phyloP scores from a whole-genome alignment of 2,329 filamentous ascomycete genomes.

The Exophiala dermatitidis region DNA sequence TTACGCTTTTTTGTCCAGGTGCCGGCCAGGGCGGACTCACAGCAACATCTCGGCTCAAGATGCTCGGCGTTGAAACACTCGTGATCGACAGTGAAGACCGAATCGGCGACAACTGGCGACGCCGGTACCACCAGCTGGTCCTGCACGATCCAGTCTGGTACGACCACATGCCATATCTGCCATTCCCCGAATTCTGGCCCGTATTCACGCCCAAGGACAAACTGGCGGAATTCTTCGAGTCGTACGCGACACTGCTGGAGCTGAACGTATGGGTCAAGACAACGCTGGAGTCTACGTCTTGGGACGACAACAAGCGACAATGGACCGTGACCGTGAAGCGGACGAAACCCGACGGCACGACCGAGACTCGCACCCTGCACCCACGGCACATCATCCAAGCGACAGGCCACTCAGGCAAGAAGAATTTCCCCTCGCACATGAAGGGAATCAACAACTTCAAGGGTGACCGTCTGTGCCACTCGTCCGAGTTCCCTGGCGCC shows the following conservation, averaged over 20 bases:
- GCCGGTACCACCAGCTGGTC: constrained; percentile 57
- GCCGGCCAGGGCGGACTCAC: constrained; percentile 56
- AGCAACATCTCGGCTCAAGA: constrained; percentile 52
- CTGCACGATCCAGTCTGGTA: constrained; percentile 60
- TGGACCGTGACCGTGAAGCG: constrained; percentile 53
- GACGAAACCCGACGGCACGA: constrained; percentile 33
- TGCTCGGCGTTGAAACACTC: constrained; percentile 50
- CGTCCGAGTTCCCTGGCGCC: constrained; percentile 53
- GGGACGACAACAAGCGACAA: constrained; percentile 42
- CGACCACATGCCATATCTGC: constrained; percentile 54
- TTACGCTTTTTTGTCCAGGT: no score
- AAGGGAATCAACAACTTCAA: constrained; percentile 49
- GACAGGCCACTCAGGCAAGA: constrained; percentile 62
- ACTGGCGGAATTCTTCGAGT: constrained; percentile 60
- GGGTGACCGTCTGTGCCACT: constrained; percentile 55
- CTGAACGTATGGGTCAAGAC: constrained; percentile 60
- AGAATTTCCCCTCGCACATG: constrained; percentile 43
- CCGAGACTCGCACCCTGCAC: constrained; percentile 49
- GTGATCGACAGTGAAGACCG: constrained; percentile 53
- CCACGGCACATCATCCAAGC: constrained; percentile 60
- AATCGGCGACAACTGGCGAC: constrained; percentile 59
- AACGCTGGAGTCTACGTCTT: constrained; percentile 43
- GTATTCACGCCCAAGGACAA: constrained; percentile 67
- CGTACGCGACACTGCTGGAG: constrained; percentile 58
- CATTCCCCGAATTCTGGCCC: constrained; percentile 59